These are phyloP conservation scores for Metrosideros polymorpha DNA, from an alignment of 441 rosid species.

Conservation along the genomic window DNA sequence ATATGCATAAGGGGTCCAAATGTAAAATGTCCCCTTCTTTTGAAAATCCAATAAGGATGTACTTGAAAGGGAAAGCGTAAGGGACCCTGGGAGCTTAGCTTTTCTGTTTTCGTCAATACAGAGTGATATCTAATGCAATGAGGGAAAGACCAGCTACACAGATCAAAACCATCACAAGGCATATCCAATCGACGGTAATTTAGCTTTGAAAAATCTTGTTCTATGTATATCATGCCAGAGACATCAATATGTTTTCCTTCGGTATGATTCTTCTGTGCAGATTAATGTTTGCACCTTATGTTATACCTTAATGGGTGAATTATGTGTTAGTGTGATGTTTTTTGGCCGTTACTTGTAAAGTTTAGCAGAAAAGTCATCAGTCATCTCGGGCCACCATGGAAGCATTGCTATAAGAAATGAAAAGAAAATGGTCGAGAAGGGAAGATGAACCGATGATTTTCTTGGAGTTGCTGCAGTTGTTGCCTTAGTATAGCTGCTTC, in stretches of 20 bases:
- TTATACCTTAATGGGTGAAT: neutral
- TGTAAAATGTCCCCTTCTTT: neutral
- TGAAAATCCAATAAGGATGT: neutral
- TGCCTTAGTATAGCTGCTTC: constrained; percentile 79
- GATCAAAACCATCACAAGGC: neutral
- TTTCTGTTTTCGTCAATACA: no score
- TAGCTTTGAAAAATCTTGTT: neutral
- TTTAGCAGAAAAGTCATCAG: neutral
- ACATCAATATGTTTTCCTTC: neutral
- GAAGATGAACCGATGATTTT: constrained; percentile 63
- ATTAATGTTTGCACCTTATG: neutral
- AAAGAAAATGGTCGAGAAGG: neutral
- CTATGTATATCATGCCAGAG: neutral
- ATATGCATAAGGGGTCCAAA: neutral
- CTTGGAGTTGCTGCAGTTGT: constrained; percentile 71
- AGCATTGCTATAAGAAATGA: neutral
- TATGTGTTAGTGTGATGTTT: neutral
- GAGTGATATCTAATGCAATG: neutral
- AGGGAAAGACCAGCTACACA: neutral
- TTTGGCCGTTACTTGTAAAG: neutral
- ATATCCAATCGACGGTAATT: neutral
- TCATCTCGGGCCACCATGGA: neutral
- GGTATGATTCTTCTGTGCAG: neutral
- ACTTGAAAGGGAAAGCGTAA: neutral
- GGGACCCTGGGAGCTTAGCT: neutral